phyloP scores from a whole-genome alignment of 495 filamentous ascomycete species.

The Aspergillus kassunensis region DNA sequence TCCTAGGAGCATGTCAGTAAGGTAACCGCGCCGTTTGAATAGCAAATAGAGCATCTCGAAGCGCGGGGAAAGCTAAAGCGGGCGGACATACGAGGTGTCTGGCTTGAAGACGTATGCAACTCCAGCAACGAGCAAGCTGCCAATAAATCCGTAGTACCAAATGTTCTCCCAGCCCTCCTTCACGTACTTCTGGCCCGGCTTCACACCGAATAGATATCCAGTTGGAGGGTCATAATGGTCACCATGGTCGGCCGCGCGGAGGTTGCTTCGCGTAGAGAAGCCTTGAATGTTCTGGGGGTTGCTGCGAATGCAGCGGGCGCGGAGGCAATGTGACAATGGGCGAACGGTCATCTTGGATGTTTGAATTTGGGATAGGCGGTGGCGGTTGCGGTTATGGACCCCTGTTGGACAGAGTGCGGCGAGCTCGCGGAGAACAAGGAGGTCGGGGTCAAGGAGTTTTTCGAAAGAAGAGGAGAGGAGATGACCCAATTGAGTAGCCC shows the following conservation, averaged over 20 bases:
- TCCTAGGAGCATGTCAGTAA: constrained; percentile 52
- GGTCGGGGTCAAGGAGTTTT: constrained; percentile 5
- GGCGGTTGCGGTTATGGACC: constrained; percentile 19
- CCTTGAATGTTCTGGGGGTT: constrained; percentile 35
- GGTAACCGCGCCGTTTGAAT: constrained; percentile 10
- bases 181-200: constrained; percentile 89
- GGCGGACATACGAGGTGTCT: constrained; percentile 83
- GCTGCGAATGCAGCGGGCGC: constrained; percentile 39
- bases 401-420: constrained; percentile 14
- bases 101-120: constrained; percentile 96
- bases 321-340: constrained; percentile 38
- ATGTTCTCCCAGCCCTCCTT: constrained; percentile 94
- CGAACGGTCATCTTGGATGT: constrained; percentile 41
- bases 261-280: constrained; percentile 42
- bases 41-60: constrained; percentile 1
- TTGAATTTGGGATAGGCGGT: constrained; percentile 20
- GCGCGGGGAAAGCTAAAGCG: background rate
- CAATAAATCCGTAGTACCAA: constrained; percentile 86
- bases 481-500: constrained; percentile 22
- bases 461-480: constrained; percentile 14
- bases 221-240: constrained; percentile 84
- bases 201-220: constrained; percentile 87
- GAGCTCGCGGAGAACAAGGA: constrained; percentile 2
- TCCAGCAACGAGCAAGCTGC: constrained; percentile 67
- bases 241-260: constrained; percentile 56